These are phyloP conservation scores for Solidago caesia DNA, from an alignment of 129 eudicot genomes.

Conservation along the genomic window DNA sequence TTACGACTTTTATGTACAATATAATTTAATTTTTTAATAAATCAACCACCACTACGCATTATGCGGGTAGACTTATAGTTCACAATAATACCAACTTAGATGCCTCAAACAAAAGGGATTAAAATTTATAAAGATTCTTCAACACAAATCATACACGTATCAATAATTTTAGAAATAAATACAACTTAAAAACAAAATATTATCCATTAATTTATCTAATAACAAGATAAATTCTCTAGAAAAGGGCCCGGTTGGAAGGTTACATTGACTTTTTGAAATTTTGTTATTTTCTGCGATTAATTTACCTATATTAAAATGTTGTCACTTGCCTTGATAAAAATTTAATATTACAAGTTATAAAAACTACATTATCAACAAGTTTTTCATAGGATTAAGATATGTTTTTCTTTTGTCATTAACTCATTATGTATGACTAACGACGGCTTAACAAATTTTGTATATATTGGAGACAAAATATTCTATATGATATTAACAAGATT, in stretches of 20 bases:
- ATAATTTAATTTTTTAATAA: no score
- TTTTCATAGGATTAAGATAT: background rate
- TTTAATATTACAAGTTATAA: slow-evolving; percentile 4
- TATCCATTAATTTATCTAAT: background rate
- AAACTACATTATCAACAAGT: slow-evolving; percentile 1
- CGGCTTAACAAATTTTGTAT: slow-evolving; percentile 5
- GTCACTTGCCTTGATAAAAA: background rate
- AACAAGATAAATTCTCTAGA: slow-evolving; percentile 4
- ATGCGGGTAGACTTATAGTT: no score
- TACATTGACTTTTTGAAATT: slow-evolving; percentile 17
- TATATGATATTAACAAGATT: background rate
- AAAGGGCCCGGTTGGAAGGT: slow-evolving; percentile 32
- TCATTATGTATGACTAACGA: background rate
- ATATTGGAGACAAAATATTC: background rate
- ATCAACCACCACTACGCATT: no score
- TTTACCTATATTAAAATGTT: slow-evolving; percentile 18
- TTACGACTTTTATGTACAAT: no score
- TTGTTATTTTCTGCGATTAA: slow-evolving; percentile 17
- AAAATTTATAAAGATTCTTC: background rate
- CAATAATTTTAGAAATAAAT: background rate
- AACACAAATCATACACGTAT: background rate
- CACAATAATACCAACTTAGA: no score
- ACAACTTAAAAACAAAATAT: background rate
- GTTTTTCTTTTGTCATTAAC: background rate
- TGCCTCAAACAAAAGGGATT: no score